Conservation (phyloP, 2,329 filamentous ascomycete genomes). For the Aspergillus awamori region DNA sequence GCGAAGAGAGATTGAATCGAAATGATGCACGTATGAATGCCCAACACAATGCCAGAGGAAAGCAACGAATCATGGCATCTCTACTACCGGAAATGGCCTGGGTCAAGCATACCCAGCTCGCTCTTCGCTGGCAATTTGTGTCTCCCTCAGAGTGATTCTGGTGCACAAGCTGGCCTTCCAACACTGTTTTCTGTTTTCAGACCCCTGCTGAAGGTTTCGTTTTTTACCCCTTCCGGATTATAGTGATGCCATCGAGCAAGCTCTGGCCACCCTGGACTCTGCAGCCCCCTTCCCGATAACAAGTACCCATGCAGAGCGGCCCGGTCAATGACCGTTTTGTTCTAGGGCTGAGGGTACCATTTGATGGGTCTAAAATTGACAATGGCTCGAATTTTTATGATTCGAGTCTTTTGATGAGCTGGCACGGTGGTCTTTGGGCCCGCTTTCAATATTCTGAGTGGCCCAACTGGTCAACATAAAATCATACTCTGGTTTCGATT, state of each 20-base stretch:
- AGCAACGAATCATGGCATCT: conserved; percentile 37
- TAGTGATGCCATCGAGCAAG: conserved; percentile 9
- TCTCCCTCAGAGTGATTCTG: conserved; percentile 25
- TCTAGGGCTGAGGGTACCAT: conserved; percentile 22
- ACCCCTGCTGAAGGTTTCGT: conserved; percentile 8
- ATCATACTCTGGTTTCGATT: conserved; percentile 25
- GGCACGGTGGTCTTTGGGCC: conserved; percentile 29
- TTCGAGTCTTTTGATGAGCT: conserved; percentile 35
- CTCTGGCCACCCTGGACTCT: conserved; percentile 17
- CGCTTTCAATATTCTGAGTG: conserved; percentile 25
- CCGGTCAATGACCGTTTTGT: conserved; percentile 26
- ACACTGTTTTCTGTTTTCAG: neutral
- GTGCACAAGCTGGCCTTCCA: conserved; percentile 4
- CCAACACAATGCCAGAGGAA: conserved; percentile 40
- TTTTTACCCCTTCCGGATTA: neutral
- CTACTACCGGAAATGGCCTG: conserved; percentile 14
- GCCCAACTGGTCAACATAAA: conserved; percentile 21
- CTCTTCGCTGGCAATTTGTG: conserved; percentile 31
- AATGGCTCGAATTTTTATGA: conserved; percentile 17
- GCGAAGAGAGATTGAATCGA: conserved; percentile 17
- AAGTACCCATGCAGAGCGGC: conserved; percentile 36
- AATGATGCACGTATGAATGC: conserved; percentile 43
- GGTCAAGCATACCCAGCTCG: conserved; percentile 19
- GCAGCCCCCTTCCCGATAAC: conserved; percentile 20
- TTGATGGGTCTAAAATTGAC: conserved; percentile 12